phyloP scores from a whole-genome alignment of 768 basidiomycete species.

The Tricholoma matsutake region DNA sequence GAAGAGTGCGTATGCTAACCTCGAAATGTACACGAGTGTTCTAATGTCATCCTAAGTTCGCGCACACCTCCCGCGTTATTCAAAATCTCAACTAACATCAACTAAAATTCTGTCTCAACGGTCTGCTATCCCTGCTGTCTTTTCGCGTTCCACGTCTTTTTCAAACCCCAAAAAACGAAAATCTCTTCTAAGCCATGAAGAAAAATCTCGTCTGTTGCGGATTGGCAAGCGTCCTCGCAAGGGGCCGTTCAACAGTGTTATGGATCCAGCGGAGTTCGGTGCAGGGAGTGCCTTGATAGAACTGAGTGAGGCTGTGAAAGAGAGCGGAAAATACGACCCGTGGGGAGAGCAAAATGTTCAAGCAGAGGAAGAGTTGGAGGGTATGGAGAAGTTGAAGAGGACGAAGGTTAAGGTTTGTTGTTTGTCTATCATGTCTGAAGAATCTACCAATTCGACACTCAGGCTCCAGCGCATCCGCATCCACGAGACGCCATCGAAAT shows the following conservation, averaged over 20 bases:
- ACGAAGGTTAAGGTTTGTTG: conserved; percentile 50
- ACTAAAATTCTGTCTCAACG: conserved; percentile 80
- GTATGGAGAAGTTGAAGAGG: conserved; percentile 40
- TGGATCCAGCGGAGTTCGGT: conserved; percentile 67
- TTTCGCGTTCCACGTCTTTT: conserved; percentile 47
- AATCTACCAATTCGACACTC: background rate
- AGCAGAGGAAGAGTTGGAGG: conserved; percentile 30
- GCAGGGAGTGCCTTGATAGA: conserved; percentile 64
- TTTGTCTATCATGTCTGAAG: background rate
- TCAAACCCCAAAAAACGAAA: conserved; percentile 39
- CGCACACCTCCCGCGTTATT: conserved; percentile 52
- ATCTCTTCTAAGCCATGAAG: conserved; percentile 49
- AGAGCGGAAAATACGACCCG: conserved; percentile 64
- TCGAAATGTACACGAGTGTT: no score
- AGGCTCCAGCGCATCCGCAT: conserved; percentile 49
- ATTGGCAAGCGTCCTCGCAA: conserved; percentile 71
- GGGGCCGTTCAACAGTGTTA: conserved; percentile 68
- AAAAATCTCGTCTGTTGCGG: conserved; percentile 72
- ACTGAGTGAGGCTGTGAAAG: conserved; percentile 64
- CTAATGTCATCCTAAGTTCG: conserved; percentile 43
- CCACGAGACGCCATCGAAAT: conserved; percentile 54
- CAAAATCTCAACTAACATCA: conserved; percentile 55
- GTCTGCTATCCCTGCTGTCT: conserved; percentile 83
- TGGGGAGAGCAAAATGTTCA: conserved; percentile 44
- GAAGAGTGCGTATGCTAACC: conserved; percentile 43